A percentile compares a stretch with the other conserved stretches of the same genome.
phyloP scores from a whole-genome alignment of 345 rosid genomes.

The Pelargonium nanum region DNA sequence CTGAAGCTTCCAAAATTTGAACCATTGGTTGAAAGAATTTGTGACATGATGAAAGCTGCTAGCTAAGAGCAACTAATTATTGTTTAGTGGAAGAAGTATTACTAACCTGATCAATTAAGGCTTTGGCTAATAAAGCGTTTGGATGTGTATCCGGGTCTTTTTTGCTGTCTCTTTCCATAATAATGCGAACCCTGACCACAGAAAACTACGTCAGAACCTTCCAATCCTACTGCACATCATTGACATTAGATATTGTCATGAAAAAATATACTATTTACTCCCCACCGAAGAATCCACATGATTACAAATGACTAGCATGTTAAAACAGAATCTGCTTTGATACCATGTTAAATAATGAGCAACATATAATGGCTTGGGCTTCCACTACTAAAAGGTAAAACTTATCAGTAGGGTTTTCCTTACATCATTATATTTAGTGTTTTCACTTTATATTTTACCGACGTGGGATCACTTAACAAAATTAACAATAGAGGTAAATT shows the following conservation, averaged over 20 bases:
- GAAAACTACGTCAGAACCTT: neutral
- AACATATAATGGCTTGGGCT: too few species aligned
- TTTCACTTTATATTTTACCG: too few species aligned
- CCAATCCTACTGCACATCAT: neutral
- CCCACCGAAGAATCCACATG: too few species aligned
- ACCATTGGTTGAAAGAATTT: constrained; percentile 5
- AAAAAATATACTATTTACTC: neutral
- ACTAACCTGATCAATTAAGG: constrained; percentile 65
- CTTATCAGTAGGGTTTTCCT: too few species aligned
- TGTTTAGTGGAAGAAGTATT: neutral
- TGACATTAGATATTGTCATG: neutral
- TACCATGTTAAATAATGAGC: too few species aligned
- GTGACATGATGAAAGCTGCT: neutral
- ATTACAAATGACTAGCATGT: too few species aligned
- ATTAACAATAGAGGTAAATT: neutral
- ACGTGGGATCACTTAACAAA: too few species aligned
- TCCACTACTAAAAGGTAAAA: too few species aligned
- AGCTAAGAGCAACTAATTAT: neutral
- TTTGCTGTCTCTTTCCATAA: constrained; percentile 67
- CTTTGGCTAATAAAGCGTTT: constrained; percentile 66
- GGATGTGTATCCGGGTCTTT: constrained; percentile 68
- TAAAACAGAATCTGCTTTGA: too few species aligned
- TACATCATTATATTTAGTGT: too few species aligned
- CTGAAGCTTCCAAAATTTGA: constrained; percentile 35
- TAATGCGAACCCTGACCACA: constrained; percentile 66